Evolutionary conservation across 441 rosid genomes (phyloP).

Genomic region (Gossypium schwendimanii): DNA sequence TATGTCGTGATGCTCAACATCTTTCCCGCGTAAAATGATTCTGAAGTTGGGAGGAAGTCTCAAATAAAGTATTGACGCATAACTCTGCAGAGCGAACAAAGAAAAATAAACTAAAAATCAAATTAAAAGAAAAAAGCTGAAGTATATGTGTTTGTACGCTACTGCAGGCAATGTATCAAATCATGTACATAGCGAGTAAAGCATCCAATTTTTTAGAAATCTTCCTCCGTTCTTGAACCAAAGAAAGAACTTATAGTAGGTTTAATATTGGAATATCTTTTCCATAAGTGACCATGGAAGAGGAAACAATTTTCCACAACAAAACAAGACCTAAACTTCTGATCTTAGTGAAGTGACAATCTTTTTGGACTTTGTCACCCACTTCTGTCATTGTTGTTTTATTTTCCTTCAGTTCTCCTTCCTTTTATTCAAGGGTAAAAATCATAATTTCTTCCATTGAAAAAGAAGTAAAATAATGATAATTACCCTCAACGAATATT

Average conservation of each 20-base stretch:
- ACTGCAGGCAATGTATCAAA: not conserved
- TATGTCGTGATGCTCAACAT: constrained; percentile 84
- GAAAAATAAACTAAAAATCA: not conserved
- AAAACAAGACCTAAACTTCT: not conserved
- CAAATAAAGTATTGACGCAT: constrained; percentile 80
- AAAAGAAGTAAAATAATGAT: not conserved
- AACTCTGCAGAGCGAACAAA: constrained; percentile 46
- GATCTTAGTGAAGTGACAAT: not conserved
- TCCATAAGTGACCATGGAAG: not conserved
- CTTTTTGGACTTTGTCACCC: not conserved
- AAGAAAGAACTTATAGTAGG: too few species aligned
- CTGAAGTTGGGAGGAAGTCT: constrained; percentile 78
- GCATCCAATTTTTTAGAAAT: not conserved
- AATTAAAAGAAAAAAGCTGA: not conserved
- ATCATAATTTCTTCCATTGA: not conserved
- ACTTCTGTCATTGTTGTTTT: not conserved
- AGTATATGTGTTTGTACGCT: not conserved
- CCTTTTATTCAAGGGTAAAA: not conserved
- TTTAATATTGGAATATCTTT: not conserved
- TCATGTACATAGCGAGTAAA: not conserved
- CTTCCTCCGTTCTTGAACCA: not conserved
- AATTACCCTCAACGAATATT: constrained; percentile 64
- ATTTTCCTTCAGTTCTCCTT: not conserved
- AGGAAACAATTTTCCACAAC: not conserved
- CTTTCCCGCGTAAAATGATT: constrained; percentile 82